These are phyloP conservation scores for Fusarium proliferatum DNA, from an alignment of 2,329 filamentous ascomycete genomes.

Conservation along the genomic window DNA sequence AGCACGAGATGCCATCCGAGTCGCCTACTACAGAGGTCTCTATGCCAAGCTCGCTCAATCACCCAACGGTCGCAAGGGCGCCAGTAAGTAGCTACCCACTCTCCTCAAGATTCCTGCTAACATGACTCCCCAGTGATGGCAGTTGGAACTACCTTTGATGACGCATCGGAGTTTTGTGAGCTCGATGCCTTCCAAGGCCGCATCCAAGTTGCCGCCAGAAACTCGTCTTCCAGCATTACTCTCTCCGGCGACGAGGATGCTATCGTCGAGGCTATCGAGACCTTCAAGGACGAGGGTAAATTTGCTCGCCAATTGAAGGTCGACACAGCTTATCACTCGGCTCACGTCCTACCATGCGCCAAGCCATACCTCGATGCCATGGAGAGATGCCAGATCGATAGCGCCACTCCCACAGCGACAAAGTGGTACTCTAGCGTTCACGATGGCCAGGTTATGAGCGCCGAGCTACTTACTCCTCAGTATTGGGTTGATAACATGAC, in stretches of 20 bases:
- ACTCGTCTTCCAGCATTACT: not conserved
- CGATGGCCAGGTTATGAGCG: accelerated
- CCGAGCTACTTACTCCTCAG: not conserved
- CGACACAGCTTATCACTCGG: constrained; percentile 11
- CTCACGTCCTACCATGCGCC: not conserved
- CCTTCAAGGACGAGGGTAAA: not conserved
- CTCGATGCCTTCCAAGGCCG: not conserved
- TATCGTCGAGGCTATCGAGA: accelerated
- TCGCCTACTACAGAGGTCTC: constrained; percentile 42
- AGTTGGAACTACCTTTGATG: not conserved
- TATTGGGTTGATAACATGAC: constrained; percentile 12
- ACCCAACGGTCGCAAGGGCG: not conserved
- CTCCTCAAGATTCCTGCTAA: accelerated
- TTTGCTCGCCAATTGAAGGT: constrained; percentile 1
- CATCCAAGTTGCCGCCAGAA: not conserved
- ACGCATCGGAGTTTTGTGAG: not conserved
- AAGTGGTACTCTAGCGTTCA: not conserved
- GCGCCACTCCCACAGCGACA: not conserved
- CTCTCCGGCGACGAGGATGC: not conserved
- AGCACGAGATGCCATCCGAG: constrained; percentile 44
- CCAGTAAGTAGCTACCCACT: accelerated
- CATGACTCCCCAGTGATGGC: not conserved
- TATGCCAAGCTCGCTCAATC: not conserved
- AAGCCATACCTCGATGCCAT: not conserved
- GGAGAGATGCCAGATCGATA: not conserved